Evolutionary conservation across 441 rosid species (phyloP).

Genomic region (Gossypium gossypioides): DNA sequence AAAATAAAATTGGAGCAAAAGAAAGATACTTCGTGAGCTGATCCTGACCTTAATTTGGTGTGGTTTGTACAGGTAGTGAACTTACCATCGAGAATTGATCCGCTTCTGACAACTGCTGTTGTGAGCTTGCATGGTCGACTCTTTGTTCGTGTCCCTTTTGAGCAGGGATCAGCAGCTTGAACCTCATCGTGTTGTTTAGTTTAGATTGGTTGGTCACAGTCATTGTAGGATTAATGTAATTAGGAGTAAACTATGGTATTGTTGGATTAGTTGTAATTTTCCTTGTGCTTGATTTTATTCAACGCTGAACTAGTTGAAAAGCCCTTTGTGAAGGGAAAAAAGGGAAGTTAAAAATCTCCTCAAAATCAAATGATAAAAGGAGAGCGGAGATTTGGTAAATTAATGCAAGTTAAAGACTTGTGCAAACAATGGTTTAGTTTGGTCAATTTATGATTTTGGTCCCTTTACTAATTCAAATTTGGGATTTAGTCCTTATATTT

Average conservation of each 20-base stretch:
- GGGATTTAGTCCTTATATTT: no score
- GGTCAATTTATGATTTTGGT: background rate
- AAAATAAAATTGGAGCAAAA: background rate
- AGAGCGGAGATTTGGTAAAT: background rate
- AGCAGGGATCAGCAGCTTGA: constrained; percentile 39
- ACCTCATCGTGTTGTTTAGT: background rate
- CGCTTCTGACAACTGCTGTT: constrained; percentile 60
- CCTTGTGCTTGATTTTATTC: background rate
- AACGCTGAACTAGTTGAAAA: background rate
- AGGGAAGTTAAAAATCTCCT: background rate
- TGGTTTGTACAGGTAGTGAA: constrained; percentile 48
- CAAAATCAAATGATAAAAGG: background rate
- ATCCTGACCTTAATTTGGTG: constrained; percentile 1
- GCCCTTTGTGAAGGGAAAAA: background rate
- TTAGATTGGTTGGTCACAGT: background rate
- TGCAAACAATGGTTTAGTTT: background rate
- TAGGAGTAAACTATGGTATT: background rate
- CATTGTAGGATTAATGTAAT: constrained; percentile 4
- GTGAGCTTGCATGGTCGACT: constrained; percentile 76
- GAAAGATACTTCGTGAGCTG: background rate
- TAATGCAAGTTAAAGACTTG: background rate
- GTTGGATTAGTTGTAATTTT: constrained; percentile 7
- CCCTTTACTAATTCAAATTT: no score
- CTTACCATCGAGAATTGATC: constrained; percentile 71
- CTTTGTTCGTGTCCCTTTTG: constrained; percentile 57